These are phyloP conservation scores for Malus sieversii DNA, from an alignment of 306 rosid species.

Conservation along the genomic window DNA sequence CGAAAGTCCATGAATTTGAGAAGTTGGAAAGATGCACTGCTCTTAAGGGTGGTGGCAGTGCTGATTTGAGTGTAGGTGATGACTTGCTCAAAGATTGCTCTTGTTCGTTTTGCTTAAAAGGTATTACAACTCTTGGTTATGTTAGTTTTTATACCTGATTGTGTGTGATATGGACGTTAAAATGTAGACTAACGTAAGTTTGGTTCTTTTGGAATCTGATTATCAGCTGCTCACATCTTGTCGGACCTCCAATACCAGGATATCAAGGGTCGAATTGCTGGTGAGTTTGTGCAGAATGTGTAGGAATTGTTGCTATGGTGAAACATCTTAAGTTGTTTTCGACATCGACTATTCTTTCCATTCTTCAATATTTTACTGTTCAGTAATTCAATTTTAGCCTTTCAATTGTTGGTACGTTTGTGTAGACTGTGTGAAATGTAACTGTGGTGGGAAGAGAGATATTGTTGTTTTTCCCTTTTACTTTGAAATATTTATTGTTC, in stretches of 20 bases:
- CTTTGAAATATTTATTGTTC: not conserved
- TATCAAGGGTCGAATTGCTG: conserved; percentile 69
- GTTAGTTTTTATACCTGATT: not conserved
- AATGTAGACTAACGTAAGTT: conserved; percentile 8
- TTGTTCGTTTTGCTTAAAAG: conserved; percentile 86
- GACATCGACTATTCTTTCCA: not conserved
- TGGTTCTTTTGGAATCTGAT: conserved; percentile 15
- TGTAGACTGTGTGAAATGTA: not conserved
- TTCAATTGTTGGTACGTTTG: conserved; percentile 40
- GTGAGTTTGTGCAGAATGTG: conserved; percentile 27
- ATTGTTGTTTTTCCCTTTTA: not conserved
- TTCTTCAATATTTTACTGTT: not conserved
- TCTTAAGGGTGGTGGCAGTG: conserved; percentile 24
- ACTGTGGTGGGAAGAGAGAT: not conserved
- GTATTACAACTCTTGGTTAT: conserved; percentile 20
- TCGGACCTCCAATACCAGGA: conserved; percentile 91
- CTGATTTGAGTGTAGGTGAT: conserved; percentile 11
- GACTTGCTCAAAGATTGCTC: conserved; percentile 53
- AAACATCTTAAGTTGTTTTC: not conserved
- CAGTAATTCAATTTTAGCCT: not conserved
- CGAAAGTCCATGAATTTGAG: conserved; percentile 35
- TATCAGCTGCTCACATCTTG: conserved; percentile 73
- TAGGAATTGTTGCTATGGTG: not conserved
- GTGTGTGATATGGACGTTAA: not conserved
- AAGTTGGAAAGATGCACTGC: conserved; percentile 53